Evolutionary conservation across 345 rosid species (phyloP).

Genomic region (Populus ilicifolia): DNA sequence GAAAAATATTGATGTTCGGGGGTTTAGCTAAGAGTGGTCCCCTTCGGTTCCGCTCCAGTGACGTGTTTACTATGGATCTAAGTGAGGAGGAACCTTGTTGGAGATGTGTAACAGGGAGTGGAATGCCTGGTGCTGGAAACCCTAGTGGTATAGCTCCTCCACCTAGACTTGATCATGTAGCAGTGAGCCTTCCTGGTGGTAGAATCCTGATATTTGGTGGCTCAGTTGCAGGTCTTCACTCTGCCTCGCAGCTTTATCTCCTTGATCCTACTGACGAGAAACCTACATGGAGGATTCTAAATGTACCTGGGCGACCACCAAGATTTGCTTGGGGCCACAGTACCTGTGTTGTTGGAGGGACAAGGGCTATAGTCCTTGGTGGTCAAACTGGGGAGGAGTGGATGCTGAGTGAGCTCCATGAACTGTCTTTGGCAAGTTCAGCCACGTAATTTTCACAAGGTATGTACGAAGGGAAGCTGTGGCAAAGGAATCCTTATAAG

Average conservation of each 20-base stretch:
- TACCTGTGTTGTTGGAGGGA: constrained; percentile 88
- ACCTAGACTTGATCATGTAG: constrained; percentile 87
- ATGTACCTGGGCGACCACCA: constrained; percentile 78
- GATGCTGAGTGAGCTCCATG: constrained; percentile 89
- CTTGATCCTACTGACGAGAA: constrained; percentile 87
- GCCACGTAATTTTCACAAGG: constrained; percentile 33
- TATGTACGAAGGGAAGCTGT: not conserved
- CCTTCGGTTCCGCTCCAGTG: constrained; percentile 77
- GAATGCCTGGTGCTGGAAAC: constrained; percentile 86
- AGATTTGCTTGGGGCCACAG: constrained; percentile 95
- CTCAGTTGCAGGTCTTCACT: constrained; percentile 84
- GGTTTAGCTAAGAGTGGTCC: constrained; percentile 89
- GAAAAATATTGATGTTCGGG: constrained; percentile 86
- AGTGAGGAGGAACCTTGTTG: constrained; percentile 85
- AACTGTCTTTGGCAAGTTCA: constrained; percentile 63
- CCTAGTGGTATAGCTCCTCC: constrained; percentile 87
- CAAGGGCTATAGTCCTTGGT: constrained; percentile 78
- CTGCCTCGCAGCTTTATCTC: constrained; percentile 82
- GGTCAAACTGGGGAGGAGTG: constrained; percentile 94
- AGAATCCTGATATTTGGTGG: constrained; percentile 82
- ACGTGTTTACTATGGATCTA: constrained; percentile 83
- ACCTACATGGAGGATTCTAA: constrained; percentile 82
- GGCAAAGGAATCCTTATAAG: constrained; percentile 4
- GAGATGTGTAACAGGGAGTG: constrained; percentile 77
- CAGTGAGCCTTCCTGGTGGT: constrained; percentile 76